Evolutionary conservation across 768 basidiomycete genomes (phyloP), one percentile per base, ranked within the genome.

Genomic region (Filobasidium wieringae): DNA sequence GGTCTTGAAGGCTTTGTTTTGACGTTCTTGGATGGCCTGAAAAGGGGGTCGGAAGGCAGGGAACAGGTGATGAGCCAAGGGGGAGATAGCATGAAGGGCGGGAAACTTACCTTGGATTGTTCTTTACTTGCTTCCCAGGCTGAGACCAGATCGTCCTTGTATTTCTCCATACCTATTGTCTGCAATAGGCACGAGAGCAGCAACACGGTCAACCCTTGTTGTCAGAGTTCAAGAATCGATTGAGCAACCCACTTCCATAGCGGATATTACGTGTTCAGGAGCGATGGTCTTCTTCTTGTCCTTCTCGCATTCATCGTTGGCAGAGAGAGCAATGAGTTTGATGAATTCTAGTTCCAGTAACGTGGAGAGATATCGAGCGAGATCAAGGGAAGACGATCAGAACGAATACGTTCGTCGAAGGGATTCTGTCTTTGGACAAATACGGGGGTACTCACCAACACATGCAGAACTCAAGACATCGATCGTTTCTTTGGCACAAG

Each of bases 241-340:
- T 52, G 53, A 31, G 22, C 26, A 17, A 74, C 79, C 52, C 57
- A 87, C 92, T 78, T 89, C 89, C 56, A 99, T 78, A 5, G 95
- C 95, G 24, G 80, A 77, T 30, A 96, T 85, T 41, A 97, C 91
- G 70, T 99, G 95, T 66, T 99, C 95, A 1, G 95, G 95, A 4
- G 90, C 87, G 66, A 99, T 97, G 0, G 95, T 99, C 78, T 99
- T 99, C 78, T 95, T 96, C 26, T 89, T 88, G 70, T 93, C 91
- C 71, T 89, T 85, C 70, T 97, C 95, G 69, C 95, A 99, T 61
- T 96, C 88, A 64, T 96, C 89, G 72, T 97, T 97, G 53, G 95
- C 89, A 72, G 96, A 90, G 8, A 91, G 89, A 17, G 95, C 93
- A 71, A 99, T 86, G 74, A 97, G 76, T 72, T 97, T 89, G 61